Percentiles rank a stretch among this genome's conserved stretches.
Conservation (phyloP, 2,329 filamentous ascomycete genomes). For the Arachnopeziza araneosa region DNA sequence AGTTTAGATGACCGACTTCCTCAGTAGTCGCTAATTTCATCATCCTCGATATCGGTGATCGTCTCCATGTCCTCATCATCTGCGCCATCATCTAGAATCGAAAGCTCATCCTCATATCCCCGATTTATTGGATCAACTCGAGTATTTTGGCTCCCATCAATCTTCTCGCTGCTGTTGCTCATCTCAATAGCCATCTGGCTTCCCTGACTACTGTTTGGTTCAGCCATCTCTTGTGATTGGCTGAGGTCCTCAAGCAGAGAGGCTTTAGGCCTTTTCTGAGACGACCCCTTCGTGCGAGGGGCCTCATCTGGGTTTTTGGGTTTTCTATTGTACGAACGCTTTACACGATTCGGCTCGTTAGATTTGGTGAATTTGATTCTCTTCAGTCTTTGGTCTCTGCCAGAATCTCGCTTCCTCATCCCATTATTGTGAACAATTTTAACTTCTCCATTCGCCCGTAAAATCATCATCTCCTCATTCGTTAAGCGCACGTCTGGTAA, state of each 20-base stretch:
- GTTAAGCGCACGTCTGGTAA: constrained; percentile 26
- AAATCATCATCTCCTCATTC: constrained; percentile 18
- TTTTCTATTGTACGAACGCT: not conserved
- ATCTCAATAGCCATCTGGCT: not conserved
- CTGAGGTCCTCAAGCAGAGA: not conserved
- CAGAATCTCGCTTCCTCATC: not conserved
- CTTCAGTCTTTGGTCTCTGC: not conserved
- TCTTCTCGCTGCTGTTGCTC: not conserved
- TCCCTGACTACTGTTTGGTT: not conserved
- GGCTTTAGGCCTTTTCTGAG: no score
- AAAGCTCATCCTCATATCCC: not conserved
- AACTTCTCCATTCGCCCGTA: constrained; percentile 7
- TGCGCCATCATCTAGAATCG: not conserved
- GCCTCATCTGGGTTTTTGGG: no score
- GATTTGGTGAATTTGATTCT: not conserved
- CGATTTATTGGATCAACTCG: not conserved
- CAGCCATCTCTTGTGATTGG: not conserved
- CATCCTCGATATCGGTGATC: not conserved
- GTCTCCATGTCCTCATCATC: constrained; percentile 1
- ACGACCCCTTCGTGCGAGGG: no score
- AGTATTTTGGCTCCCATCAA: not conserved
- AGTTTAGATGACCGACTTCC: not conserved
- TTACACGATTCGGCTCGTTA: not conserved
- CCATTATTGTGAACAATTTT: not conserved
- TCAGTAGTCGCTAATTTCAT: not conserved